Conservation (phyloP, 768 basidiomycete species). For the Boletus pseudo-olivaceus region DNA sequence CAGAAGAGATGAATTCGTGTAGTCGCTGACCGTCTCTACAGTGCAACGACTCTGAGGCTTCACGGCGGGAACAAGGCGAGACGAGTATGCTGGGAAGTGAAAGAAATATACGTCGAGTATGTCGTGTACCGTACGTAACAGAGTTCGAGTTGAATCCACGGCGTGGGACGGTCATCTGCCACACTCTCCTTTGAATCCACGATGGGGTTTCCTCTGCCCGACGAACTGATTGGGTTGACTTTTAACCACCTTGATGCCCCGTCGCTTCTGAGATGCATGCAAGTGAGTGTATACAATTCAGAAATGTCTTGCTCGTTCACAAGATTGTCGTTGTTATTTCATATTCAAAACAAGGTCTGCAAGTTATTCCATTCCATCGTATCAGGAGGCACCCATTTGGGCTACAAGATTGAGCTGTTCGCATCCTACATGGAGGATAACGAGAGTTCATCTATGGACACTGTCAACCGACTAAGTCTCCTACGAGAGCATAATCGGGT, state of each 20-base stretch:
- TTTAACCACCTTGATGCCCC: conserved; percentile 29
- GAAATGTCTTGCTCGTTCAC: neutral
- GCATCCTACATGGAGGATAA: conserved; percentile 27
- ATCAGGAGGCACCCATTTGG: conserved; percentile 20
- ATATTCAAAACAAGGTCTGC: conserved; percentile 25
- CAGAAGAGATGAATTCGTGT: too few relatives aligned
- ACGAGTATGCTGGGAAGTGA: too few relatives aligned
- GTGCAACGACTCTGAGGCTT: too few relatives aligned
- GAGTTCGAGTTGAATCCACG: too few relatives aligned
- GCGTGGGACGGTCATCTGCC: too few relatives aligned
- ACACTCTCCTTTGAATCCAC: neutral
- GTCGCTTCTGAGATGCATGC: conserved; percentile 27
- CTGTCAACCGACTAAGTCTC: conserved; percentile 21
- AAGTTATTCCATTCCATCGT: conserved; percentile 28
- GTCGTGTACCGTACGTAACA: too few relatives aligned
- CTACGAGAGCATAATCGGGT: conserved; percentile 25
- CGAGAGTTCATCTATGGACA: conserved; percentile 16
- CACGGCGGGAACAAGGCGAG: too few relatives aligned
- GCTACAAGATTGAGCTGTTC: conserved; percentile 32
- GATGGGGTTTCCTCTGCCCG: conserved; percentile 27
- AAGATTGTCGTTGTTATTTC: neutral
- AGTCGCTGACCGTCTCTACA: too few relatives aligned
- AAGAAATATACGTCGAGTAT: too few relatives aligned
- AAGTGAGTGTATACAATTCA: conserved; percentile 15
- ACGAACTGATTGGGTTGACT: conserved; percentile 26